Base-by-base conservation (phyloP, 352 stramenopile species). In the Globisporangium solare region DNA sequence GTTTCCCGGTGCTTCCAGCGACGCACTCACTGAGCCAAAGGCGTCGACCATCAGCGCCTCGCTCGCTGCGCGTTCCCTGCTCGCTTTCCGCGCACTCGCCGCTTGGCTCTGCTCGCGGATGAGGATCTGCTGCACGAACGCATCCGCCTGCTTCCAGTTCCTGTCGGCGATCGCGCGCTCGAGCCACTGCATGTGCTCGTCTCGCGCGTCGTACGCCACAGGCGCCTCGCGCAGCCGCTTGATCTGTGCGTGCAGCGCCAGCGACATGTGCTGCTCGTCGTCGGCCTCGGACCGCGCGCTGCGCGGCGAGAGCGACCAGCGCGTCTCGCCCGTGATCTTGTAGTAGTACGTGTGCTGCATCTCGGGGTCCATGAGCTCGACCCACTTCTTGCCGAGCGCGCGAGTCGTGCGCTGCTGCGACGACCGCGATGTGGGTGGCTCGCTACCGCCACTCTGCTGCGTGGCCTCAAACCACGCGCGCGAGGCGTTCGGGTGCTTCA, bases 261-360 rank as follows among this genome's bases (percentile, higher is more conserved):
- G 58, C 1, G 83, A 71, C 35, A 92, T 89, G 40, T 89, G 74
- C 27, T 35, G 27, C 27, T 35, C 27, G 17, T 79, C 70, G n/a
- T 75, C 63, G 0, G 40, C 45, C 42, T 88, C 74, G 1, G 62
- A 66, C 2, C 71, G 68, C 37, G 82, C 79, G 51, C 78, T 92
- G 2, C 79, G 74, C 20, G 84, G 84, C 6, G 82, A 90, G 17
- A 94, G 64, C 20, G 83, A 92, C 89, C 88, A 97, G 48, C 83
- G 72, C 7, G 74, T 81, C 61, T 97, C 83, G 24, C 93, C 79
- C 21, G 80, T 97, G 56, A 89, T 73, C 54, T 88, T 97, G 69
- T 92, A 95, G 56, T 97, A 97, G 65, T 94, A 97, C 39, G 92
- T 80, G 60, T 95, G 70, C 22, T 79, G 77, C 13, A 79, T 91